phyloP scores from a whole-genome alignment of 2,329 filamentous ascomycete genomes.

The Penicillium janthinellum region DNA sequence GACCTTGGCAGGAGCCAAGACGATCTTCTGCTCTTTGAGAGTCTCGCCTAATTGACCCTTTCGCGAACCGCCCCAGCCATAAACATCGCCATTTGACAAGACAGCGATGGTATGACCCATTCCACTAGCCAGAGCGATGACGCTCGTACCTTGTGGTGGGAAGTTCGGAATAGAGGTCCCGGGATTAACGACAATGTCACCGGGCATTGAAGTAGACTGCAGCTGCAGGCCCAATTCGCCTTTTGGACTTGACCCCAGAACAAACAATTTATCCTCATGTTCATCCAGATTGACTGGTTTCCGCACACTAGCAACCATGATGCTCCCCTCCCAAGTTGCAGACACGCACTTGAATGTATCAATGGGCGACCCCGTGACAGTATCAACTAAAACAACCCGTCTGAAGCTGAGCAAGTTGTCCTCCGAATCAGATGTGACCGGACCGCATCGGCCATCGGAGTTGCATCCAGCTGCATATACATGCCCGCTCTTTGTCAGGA shows the following conservation, averaged over 20 bases:
- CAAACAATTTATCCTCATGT: conserved; percentile 54
- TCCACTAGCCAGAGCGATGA: conserved; percentile 69
- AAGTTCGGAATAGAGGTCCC: conserved; percentile 61
- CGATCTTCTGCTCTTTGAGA: conserved; percentile 47
- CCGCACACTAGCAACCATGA: conserved; percentile 53
- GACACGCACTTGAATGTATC: conserved; percentile 55
- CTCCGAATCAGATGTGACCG: background rate
- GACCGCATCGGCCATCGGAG: conserved; percentile 49
- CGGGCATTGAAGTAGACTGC: conserved; percentile 40
- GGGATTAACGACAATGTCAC: conserved; percentile 21
- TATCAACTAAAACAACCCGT: conserved; percentile 28
- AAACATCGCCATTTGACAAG: conserved; percentile 73
- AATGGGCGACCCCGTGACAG: conserved; percentile 11
- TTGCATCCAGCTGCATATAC: conserved; percentile 69
- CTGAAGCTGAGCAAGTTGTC: conserved; percentile 27
- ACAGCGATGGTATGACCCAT: conserved; percentile 78
- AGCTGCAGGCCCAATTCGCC: conserved; percentile 67
- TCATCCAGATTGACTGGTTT: conserved; percentile 43
- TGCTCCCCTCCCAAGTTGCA: conserved; percentile 77
- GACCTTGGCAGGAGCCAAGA: conserved; percentile 65
- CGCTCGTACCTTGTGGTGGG: conserved; percentile 59
- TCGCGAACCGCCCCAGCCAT: conserved; percentile 84
- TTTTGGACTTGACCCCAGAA: conserved; percentile 66
- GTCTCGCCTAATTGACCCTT: conserved; percentile 78
- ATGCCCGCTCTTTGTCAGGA: conserved; percentile 62